These are phyloP conservation scores for Ricinus communis DNA, from an alignment of 345 rosid species.

Conservation along the genomic window DNA sequence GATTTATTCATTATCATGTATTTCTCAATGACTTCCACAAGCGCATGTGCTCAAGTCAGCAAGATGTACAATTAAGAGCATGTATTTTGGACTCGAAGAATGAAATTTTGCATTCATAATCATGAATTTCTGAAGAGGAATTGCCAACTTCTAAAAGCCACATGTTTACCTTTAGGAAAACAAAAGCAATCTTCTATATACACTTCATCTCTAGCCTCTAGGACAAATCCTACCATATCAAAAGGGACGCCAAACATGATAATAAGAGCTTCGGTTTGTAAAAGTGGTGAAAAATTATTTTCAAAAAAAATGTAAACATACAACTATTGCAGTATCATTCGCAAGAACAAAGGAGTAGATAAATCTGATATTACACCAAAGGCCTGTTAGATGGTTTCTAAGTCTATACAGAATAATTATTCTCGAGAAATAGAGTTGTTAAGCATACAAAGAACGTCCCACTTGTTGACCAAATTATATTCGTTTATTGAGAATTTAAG, in stretches of 20 bases:
- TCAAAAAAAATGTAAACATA: background rate
- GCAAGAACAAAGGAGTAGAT: background rate
- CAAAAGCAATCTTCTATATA: background rate
- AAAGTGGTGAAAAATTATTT: no score
- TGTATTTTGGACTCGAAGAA: background rate
- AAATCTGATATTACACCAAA: background rate
- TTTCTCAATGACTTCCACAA: background rate
- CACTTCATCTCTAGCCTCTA: no score
- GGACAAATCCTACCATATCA: no score
- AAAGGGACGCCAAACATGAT: no score
- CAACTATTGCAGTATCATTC: background rate
- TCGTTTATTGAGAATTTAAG: conserved; percentile 29
- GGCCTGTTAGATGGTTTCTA: background rate
- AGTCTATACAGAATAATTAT: background rate
- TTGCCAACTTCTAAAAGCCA: background rate
- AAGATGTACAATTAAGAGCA: background rate
- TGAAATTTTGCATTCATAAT: background rate
- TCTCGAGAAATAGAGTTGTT: background rate
- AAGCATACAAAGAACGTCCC: background rate
- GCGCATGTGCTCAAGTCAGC: background rate
- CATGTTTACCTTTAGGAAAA: background rate
- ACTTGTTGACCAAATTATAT: conserved; percentile 33
- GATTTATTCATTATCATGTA: background rate
- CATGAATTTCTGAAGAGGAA: background rate
- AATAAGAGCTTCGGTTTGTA: no score